Conservation (phyloP, 139 green algal species). For the Coelastrella sp. region DNA sequence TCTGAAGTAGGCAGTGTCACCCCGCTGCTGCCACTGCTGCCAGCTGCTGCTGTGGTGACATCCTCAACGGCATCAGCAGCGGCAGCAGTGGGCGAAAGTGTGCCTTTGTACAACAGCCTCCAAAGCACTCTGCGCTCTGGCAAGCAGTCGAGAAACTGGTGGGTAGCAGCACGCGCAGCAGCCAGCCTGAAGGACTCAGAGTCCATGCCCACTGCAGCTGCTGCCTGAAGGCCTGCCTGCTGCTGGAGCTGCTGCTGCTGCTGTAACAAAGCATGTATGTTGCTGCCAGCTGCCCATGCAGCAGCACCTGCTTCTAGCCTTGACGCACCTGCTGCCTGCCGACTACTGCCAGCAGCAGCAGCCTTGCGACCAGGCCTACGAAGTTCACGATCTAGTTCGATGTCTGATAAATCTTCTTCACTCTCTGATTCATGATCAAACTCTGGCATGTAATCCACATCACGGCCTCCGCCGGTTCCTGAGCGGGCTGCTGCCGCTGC, state of each 20-base stretch:
- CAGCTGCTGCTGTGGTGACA: slow-evolving; percentile 24
- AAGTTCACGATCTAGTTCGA: not conserved
- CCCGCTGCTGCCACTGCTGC: slow-evolving; percentile 30
- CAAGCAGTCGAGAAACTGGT: slow-evolving; percentile 48
- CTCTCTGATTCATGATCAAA: slow-evolving; percentile 1
- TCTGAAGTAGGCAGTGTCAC: not conserved
- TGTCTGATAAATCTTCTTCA: not conserved
- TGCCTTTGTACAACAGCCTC: slow-evolving; percentile 36
- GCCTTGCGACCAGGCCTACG: not conserved
- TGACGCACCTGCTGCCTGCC: not conserved
- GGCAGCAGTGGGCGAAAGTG: not conserved
- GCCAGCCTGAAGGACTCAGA: not conserved
- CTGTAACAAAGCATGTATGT: slow-evolving; percentile 14
- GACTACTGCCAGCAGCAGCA: not conserved
- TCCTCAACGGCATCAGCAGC: not conserved
- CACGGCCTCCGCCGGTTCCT: not conserved
- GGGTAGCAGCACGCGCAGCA: not conserved
- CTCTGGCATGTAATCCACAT: not conserved
- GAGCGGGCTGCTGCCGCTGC: not conserved
- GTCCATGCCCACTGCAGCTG: not conserved
- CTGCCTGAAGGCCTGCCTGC: not conserved
- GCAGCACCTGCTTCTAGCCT: not conserved
- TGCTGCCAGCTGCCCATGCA: not conserved
- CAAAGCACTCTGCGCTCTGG: slow-evolving; percentile 43
- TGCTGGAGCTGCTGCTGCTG: slow-evolving; percentile 32